Evolutionary conservation across 2,329 filamentous ascomycete species (phyloP), one percentile per base, ranked within the genome.

Genomic region (Aspergillus melleus): DNA sequence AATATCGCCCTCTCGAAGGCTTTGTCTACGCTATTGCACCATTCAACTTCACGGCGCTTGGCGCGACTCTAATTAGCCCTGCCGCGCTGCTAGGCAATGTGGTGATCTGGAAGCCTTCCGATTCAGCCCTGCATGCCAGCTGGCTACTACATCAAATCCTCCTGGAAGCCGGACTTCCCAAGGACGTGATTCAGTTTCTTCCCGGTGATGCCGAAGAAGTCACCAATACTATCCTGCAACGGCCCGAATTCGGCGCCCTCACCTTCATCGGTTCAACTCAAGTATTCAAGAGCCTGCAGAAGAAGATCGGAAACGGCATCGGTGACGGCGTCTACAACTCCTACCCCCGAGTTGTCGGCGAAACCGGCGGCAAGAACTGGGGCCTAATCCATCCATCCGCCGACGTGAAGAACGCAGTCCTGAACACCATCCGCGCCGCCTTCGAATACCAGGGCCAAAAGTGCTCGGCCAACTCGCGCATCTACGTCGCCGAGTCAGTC

Each of bases 31-130:
- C 93, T 30, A 87, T 97, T 68, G 91, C 88, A 59, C 93, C 93
- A 36, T 97, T 97, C 84, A 97, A 97, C 82, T 97, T 97, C 80
- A 97, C 93, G 19, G 93, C 93, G 64, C 96, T 97, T 67, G 92
- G 88, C 12, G 93, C 89, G 54, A 96, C 96, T 78, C 83, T 97
- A 49, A 86, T 90, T n/a, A 89, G 87, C 50, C 88, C 91, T 1
- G 92, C 93, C 10, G 92, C 92, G 0, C 80, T 96, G 55, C 88
- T 97, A 81, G 93, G 93, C 61, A 97, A 97, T 76, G 93, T 96
- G 2, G 92, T 96, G 4, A 81, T 97, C 49, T 97, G 93, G 93
- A 97, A 97, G 82, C 93, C 93, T 16, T 95, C 90, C 14, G 91
- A 93, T 68, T 88, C 83, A 16, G 91, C 92, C 32, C 89, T 96